phyloP scores from a whole-genome alignment of 495 filamentous ascomycete species.

The Penicillium pulvis region DNA sequence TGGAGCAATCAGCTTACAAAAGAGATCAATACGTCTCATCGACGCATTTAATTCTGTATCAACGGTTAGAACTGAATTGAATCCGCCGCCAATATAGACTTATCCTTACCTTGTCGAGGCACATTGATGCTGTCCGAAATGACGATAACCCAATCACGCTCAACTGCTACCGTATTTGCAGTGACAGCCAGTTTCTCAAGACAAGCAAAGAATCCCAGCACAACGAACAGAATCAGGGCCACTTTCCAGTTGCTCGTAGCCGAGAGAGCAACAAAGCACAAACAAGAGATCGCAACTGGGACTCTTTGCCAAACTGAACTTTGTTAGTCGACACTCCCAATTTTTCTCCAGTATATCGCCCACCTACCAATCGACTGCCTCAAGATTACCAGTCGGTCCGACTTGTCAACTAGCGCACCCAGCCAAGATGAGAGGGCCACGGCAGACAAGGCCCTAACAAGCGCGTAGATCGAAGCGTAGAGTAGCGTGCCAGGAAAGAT shows the following conservation, averaged over 20 bases:
- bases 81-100: not conserved
- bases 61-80: not conserved
- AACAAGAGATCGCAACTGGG: conserved; percentile 42
- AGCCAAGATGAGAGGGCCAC: conserved; percentile 44
- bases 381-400: conserved; percentile 51
- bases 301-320: conserved; percentile 39
- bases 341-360: not conserved
- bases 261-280: conserved; percentile 30
- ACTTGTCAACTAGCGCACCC: conserved; percentile 46
- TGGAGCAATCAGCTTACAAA: conserved; percentile 70
- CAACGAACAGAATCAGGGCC: conserved; percentile 40
- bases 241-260: conserved; percentile 10
- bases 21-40: conserved; percentile 72
- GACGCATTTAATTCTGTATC: conserved; percentile 54
- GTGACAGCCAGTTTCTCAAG: conserved; percentile 57
- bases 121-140: conserved; percentile 41
- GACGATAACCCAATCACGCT: conserved; percentile 64
- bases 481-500: conserved; percentile 58
- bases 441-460: conserved; percentile 32
- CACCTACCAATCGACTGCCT: conserved; percentile 50
- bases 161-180: conserved; percentile 63
- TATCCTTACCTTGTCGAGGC: conserved; percentile 35
- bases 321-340: not conserved
- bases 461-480: conserved; percentile 44
- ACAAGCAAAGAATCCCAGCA: conserved; percentile 53